A percentile compares a stretch with the other conserved stretches of the same genome.
Evolutionary conservation across 83 land plant genomes (phyloP).

Genomic region (Diphasiastrum complanatum): DNA sequence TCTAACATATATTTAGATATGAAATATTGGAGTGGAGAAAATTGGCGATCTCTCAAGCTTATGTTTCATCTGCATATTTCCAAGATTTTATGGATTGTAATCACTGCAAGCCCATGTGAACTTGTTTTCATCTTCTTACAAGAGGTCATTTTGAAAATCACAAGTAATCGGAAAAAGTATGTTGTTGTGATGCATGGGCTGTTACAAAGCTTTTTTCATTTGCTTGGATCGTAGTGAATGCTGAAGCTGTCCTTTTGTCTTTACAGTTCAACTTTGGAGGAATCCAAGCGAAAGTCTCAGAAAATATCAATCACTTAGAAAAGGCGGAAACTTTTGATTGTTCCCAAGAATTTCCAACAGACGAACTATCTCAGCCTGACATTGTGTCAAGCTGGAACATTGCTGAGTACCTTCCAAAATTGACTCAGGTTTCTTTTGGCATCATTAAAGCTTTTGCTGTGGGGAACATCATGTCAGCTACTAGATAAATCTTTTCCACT

Average conservation of each 20-base stretch:
- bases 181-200: not conserved
- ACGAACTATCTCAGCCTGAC: slow-evolving; percentile 52
- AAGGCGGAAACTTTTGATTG: not conserved
- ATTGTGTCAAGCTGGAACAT: slow-evolving; percentile 95
- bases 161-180: too few species aligned
- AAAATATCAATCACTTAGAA: too few species aligned
- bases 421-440: slow-evolving; percentile 47
- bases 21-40: too few species aligned
- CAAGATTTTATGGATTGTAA: too few species aligned
- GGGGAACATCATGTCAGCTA: not conserved
- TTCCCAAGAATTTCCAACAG: slow-evolving; percentile 11
- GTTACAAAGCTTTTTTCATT: not conserved
- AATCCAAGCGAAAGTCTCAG: slow-evolving; percentile 65
- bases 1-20: too few species aligned
- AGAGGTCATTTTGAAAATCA: not conserved
- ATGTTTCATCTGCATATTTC: too few species aligned
- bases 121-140: not conserved
- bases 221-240: too few species aligned
- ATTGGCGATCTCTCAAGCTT: too few species aligned
- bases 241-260: slow-evolving; percentile 10
- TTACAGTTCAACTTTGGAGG: slow-evolving; percentile 93
- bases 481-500: too few species aligned
- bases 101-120: too few species aligned
- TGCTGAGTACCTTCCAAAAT: slow-evolving; percentile 81
- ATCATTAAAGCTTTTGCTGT: not conserved